Conservation (phyloP, 1,284 basidiomycete genomes). For the Vanrija pseudolonga region DNA sequence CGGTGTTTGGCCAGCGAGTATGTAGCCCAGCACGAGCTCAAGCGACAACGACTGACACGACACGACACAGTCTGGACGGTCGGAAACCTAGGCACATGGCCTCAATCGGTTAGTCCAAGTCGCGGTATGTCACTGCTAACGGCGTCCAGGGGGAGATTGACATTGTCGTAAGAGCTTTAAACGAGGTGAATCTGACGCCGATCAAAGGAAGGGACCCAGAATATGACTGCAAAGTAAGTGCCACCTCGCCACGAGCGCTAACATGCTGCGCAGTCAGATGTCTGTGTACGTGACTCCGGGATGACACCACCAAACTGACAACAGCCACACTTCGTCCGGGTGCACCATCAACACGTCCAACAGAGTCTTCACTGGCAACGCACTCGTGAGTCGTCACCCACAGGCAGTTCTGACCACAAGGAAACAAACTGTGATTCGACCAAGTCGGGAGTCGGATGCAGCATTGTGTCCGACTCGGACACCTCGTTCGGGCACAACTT, state of each 20-base stretch:
- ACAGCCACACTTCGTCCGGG: slow-evolving; percentile 39
- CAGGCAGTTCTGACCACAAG: neutral
- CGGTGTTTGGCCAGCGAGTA: slow-evolving; percentile 73
- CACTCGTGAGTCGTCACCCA: neutral
- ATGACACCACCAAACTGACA: neutral
- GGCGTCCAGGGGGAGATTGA: slow-evolving; percentile 47
- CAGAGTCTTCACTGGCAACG: slow-evolving; percentile 28
- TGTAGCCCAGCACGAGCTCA: slow-evolving; percentile 14
- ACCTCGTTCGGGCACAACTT: slow-evolving; percentile 66
- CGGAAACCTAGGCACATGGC: slow-evolving; percentile 40
- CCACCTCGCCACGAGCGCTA: neutral
- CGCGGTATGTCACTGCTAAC: slow-evolving; percentile 5
- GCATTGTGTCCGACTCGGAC: slow-evolving; percentile 56
- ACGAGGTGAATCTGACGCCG: neutral
- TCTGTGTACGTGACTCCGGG: slow-evolving; percentile 30
- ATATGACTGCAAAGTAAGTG: slow-evolving; percentile 37
- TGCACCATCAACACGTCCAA: slow-evolving; percentile 30
- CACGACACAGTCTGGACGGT: slow-evolving; percentile 48
- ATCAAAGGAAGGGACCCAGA: slow-evolving; percentile 43
- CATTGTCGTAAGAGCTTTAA: slow-evolving; percentile 31
- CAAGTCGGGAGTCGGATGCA: slow-evolving; percentile 64
- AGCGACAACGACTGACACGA: neutral
- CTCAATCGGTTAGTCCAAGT: slow-evolving; percentile 24
- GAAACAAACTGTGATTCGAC: slow-evolving; percentile 32
- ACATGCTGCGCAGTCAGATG: slow-evolving; percentile 30